Evolutionary conservation across 345 rosid genomes (phyloP), one percentile per base, ranked within the genome.

Genomic region (Eucalyptus pauciflora): DNA sequence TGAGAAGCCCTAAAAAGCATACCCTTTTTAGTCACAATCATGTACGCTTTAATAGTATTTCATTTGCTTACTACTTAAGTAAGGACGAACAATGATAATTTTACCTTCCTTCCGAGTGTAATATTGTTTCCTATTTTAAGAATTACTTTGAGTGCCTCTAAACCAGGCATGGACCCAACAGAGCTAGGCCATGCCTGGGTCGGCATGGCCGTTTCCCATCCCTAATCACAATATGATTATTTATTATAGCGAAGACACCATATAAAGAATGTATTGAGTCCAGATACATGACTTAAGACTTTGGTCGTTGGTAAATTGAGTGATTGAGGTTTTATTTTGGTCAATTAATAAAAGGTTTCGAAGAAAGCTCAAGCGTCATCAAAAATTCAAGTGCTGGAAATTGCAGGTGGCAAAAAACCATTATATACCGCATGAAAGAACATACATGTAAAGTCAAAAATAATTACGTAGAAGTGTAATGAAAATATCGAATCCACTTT

Each of bases 41-140:
- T 9, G 27, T 56, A 4, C 27, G 12, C 27, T 56, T 56, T 56
- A 56, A 56, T 56, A 1, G 60, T 56, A 56, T 20, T 56, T 56
- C 27, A 5, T 56, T 56, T 24, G 27, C 60, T 56, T 56, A 56
- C 60, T 56, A 20, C 27, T 56, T 56, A 0, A 9, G 62, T 56
- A 56, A 9, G 62, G 62, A 0, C 0, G 62, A 56, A 22, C 11
- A 56, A 56, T 56, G 3, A 4, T 20, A 24, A 56, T 56, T 24
- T 24, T 24, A 56, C 62, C 62, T 56, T 54, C 29, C 62, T 27
- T 56, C 12, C 0, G 62, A 20, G 1, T 56, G 62, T 56, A 22
- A 9, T 22, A 9, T 9, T 1, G 18, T 22, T 22, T 9, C 27
- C 6, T 56, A 56, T 22, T 24, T 24, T 10, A 56, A 56, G 62